phyloP scores from a whole-genome alignment of 2,329 filamentous ascomycete genomes.

The Acrocalymma vagum region DNA sequence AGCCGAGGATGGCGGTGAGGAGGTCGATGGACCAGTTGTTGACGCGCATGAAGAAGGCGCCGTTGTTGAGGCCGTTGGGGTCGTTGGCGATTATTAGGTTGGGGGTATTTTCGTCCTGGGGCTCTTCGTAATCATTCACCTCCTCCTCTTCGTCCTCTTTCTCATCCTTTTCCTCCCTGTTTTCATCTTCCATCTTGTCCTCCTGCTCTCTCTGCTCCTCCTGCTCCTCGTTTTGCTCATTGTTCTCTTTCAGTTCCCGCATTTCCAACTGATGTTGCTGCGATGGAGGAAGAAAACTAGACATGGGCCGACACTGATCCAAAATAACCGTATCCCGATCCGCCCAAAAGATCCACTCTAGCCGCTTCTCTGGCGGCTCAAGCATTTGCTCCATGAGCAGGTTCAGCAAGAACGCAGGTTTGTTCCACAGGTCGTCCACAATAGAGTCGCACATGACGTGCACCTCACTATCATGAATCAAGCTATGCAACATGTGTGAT shows the following conservation, averaged over 20 bases:
- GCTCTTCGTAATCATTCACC: too few relatives aligned
- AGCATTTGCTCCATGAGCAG: slow-evolving; percentile 45
- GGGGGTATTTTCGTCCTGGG: slow-evolving; percentile 17
- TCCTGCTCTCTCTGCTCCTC: too few relatives aligned
- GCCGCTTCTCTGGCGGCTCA: slow-evolving; percentile 47
- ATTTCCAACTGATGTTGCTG: too few relatives aligned
- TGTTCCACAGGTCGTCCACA: slow-evolving; percentile 55
- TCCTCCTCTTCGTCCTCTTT: too few relatives aligned
- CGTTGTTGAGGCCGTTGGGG: slow-evolving; percentile 54
- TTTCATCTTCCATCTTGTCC: too few relatives aligned
- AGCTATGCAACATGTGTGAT: slow-evolving; percentile 52
- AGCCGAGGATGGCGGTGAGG: slow-evolving; percentile 50
- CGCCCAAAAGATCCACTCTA: slow-evolving; percentile 56
- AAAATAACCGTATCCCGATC: slow-evolving; percentile 55
- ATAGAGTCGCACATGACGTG: slow-evolving; percentile 52
- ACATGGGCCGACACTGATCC: slow-evolving; percentile 52
- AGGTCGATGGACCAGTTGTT: slow-evolving; percentile 49
- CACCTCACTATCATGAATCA: slow-evolving; percentile 52
- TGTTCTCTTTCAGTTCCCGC: too few relatives aligned
- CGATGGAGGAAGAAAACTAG: slow-evolving; percentile 50
- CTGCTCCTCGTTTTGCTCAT: too few relatives aligned
- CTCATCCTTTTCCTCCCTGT: too few relatives aligned
- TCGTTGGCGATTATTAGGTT: slow-evolving; percentile 50
- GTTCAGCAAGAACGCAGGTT: slow-evolving; percentile 54
- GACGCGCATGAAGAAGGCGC: slow-evolving; percentile 53